Evolutionary conservation across 2,329 filamentous ascomycete genomes (phyloP).

Genomic region (Fusarium vanettenii): DNA sequence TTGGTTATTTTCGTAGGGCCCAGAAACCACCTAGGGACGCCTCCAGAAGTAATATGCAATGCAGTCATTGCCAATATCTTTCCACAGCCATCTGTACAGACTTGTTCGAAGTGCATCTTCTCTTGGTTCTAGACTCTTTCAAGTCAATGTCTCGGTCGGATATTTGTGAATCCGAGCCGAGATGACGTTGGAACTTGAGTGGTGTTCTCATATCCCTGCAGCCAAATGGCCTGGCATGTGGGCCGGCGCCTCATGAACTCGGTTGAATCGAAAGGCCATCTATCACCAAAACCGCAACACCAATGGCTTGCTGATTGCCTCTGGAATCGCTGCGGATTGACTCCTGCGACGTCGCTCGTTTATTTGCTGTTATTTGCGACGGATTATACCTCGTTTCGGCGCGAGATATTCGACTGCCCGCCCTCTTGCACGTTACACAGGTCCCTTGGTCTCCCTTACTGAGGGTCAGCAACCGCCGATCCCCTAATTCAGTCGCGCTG

Average conservation of each 20-base stretch:
- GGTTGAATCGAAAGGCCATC: conserved; percentile 38
- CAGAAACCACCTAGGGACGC: not conserved
- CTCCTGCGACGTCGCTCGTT: conserved; percentile 29
- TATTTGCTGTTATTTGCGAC: not conserved
- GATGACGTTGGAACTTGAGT: conserved; percentile 36
- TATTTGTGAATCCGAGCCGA: conserved; percentile 41
- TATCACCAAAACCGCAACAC: conserved; percentile 30
- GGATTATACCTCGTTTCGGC: not conserved
- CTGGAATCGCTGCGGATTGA: conserved; percentile 6
- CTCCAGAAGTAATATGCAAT: not conserved
- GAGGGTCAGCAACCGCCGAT: conserved; percentile 14
- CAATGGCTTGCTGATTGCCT: conserved; percentile 26
- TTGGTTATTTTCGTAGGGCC: not conserved
- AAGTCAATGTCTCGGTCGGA: conserved; percentile 24
- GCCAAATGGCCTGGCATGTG: conserved; percentile 29
- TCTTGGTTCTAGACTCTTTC: not conserved
- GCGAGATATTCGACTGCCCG: not conserved
- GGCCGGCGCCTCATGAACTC: conserved; percentile 37
- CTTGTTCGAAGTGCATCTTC: not conserved
- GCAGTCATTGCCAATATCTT: not conserved
- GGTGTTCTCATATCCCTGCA: conserved; percentile 32
- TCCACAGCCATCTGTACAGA: not conserved
- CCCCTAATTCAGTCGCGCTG: conserved; percentile 9
- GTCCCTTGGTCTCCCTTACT: conserved; percentile 3
- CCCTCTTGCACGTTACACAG: conserved; percentile 22